Percentiles rank a stretch among this genome's conserved stretches.
Conservation (phyloP, 2,329 filamentous ascomycete genomes). For the Fusarium proliferatum region DNA sequence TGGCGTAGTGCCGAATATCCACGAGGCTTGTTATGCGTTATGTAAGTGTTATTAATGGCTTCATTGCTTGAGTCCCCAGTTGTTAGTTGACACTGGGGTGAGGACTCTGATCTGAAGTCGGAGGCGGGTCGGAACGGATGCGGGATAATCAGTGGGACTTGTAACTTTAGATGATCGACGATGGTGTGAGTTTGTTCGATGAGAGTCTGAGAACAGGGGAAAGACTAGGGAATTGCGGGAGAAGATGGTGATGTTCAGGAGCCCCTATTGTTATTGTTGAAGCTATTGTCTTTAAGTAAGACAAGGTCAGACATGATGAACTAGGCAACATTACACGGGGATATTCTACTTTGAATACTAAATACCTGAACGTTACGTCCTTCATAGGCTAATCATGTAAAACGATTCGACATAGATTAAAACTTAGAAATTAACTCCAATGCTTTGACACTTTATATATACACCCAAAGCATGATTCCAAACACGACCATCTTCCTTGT, state of each 20-base stretch:
- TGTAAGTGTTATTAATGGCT: constrained; percentile 18
- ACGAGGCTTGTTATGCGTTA: constrained; percentile 9
- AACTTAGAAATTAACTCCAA: background rate
- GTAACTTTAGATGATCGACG: background rate
- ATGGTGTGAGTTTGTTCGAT: constrained; percentile 6
- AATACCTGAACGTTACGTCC: background rate
- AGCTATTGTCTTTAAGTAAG: background rate
- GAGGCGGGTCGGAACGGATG: constrained; percentile 12
- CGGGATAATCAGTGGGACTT: constrained; percentile 11
- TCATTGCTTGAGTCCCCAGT: background rate
- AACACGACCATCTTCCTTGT: background rate
- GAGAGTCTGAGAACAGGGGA: background rate
- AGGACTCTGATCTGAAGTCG: constrained; percentile 5
- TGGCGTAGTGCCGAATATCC: constrained; percentile 29
- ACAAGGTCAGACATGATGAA: background rate
- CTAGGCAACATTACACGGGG: background rate
- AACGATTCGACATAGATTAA: background rate
- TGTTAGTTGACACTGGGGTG: background rate
- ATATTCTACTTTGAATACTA: background rate
- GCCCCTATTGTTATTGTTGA: background rate
- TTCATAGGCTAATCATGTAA: background rate
- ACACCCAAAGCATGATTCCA: background rate
- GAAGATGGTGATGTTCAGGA: background rate
- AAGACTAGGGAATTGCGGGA: constrained; percentile 6
- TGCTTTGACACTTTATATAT: background rate